A percentile compares a stretch with the other conserved stretches of the same genome.
These are phyloP conservation scores for Pelargonium australe DNA, from an alignment of 441 rosid species.

Conservation along the genomic window DNA sequence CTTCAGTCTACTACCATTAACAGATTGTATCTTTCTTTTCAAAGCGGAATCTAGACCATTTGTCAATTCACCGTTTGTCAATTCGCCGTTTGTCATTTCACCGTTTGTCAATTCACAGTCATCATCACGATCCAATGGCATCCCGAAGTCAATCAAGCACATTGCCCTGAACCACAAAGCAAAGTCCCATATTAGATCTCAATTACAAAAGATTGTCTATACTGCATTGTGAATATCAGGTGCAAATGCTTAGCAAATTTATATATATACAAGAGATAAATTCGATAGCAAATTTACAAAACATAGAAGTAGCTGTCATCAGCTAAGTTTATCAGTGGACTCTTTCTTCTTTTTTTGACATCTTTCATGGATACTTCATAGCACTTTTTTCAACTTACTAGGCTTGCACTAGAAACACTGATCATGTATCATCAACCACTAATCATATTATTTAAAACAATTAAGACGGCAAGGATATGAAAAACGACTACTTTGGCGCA, in stretches of 20 bases:
- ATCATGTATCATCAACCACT: no score
- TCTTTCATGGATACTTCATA: no score
- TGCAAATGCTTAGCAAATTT: neutral
- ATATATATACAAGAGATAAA: no score
- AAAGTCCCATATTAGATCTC: slow-evolving; percentile 10
- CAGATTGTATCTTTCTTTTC: slow-evolving; percentile 34
- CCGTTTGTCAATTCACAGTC: slow-evolving; percentile 36
- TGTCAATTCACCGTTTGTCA: slow-evolving; percentile 23
- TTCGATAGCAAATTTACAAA: no score
- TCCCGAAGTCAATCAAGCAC: slow-evolving; percentile 75
- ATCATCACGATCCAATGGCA: slow-evolving; percentile 57
- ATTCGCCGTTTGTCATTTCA: slow-evolving; percentile 29
- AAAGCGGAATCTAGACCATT: slow-evolving; percentile 32
- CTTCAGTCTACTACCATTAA: slow-evolving; percentile 47
- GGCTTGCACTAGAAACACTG: no score
- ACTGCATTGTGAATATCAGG: neutral
- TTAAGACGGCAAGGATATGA: no score
- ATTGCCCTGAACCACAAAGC: slow-evolving; percentile 50
- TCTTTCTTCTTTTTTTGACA: no score
- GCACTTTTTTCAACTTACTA: no score
- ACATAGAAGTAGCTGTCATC: no score
- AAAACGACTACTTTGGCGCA: no score
- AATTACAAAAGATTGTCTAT: neutral
- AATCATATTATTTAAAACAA: no score
- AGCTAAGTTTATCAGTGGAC: no score